Conservation (phyloP, 192 early-diverging fungal species). For the Gonapodya sp. region DNA sequence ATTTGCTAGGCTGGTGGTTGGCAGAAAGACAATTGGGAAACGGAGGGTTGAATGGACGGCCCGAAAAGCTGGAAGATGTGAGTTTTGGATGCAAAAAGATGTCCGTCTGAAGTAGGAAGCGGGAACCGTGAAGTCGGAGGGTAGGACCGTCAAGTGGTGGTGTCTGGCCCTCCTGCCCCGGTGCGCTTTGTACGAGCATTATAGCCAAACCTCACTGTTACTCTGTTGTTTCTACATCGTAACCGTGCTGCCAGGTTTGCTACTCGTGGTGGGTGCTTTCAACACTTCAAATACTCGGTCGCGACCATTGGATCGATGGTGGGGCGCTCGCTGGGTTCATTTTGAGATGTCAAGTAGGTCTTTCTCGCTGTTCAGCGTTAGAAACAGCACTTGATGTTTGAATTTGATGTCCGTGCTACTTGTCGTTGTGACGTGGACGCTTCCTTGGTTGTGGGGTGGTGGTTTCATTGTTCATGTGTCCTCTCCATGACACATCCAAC, state of each 20-base stretch:
- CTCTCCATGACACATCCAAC: background rate
- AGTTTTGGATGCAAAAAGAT: no score
- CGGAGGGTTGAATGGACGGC: constrained; percentile 92
- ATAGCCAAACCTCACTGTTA: background rate
- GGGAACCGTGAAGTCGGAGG: no score
- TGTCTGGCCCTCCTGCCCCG: background rate
- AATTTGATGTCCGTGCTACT: no score
- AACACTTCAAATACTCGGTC: constrained; percentile 66
- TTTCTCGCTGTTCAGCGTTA: background rate
- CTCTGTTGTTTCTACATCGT: no score
- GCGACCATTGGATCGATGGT: constrained; percentile 77
- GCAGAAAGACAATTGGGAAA: constrained; percentile 82
- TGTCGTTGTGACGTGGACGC: no score
- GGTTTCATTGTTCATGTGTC: constrained; percentile 10
- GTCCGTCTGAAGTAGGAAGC: background rate
- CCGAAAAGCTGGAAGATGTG: constrained; percentile 93
- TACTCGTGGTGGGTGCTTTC: constrained; percentile 99
- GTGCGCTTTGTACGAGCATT: background rate
- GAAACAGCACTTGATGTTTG: no score
- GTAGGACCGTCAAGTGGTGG: background rate
- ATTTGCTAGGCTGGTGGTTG: constrained; percentile 85
- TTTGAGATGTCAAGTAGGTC: constrained; percentile 56
- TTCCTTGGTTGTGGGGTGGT: constrained; percentile 11
- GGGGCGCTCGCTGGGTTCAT: constrained; percentile 70
- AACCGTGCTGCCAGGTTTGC: constrained; percentile 50